These are phyloP conservation scores for Pseudopyrenochaeta lycopersici DNA, from an alignment of 2,329 filamentous ascomycete species.

Conservation along the genomic window DNA sequence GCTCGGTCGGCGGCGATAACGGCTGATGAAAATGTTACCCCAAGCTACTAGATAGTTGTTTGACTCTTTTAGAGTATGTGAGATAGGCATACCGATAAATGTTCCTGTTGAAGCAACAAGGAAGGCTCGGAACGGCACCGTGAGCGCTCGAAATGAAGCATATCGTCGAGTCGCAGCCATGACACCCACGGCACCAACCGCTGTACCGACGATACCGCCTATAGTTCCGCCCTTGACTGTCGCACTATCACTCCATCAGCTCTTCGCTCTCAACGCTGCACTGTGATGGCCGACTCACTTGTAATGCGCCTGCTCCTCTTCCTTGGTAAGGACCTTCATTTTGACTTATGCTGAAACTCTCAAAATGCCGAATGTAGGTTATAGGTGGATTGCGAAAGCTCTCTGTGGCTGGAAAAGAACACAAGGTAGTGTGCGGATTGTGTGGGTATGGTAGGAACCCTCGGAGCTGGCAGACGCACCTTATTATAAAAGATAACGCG, in stretches of 20 bases:
- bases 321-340: constrained; percentile 96
- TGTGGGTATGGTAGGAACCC: not conserved
- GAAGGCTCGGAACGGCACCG: constrained; percentile 90
- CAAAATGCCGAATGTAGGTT: not conserved
- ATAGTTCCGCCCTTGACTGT: constrained; percentile 82
- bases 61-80: no score
- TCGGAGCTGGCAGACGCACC: constrained; percentile 16
- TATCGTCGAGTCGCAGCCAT: constrained; percentile 74
- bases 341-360: constrained; percentile 12
- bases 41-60: not conserved
- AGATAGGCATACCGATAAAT: constrained; percentile 68
- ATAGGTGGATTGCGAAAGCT: not conserved
- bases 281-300: constrained; percentile 54
- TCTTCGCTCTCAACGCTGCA: not conserved
- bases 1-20: constrained; percentile 86
- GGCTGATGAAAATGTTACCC: constrained; percentile 37
- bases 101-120: constrained; percentile 83
- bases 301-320: constrained; percentile 92
- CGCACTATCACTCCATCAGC: constrained; percentile 54
- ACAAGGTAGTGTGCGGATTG: not conserved
- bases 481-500: constrained; percentile 40
- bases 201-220: constrained; percentile 75
- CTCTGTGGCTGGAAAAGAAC: not conserved
- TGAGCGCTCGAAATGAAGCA: constrained; percentile 80
- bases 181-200: constrained; percentile 73